phyloP scores from a whole-genome alignment of 495 filamentous ascomycete species.

The Aspergillus conjunctus region DNA sequence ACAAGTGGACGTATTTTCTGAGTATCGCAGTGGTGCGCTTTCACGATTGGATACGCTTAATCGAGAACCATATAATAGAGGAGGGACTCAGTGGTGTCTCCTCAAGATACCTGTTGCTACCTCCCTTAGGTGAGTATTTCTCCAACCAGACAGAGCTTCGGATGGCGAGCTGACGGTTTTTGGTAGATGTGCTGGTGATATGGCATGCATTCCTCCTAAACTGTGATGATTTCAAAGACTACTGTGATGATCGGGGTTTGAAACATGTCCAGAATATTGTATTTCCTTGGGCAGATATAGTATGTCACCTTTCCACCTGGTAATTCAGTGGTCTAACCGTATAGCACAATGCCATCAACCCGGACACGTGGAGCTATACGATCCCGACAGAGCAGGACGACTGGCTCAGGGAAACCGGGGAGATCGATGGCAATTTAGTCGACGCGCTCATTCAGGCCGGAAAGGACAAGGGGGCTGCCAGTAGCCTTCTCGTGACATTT shows the following conservation, averaged over 20 bases:
- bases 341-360: not conserved
- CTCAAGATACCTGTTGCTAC: not conserved
- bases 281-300: constrained; percentile 2
- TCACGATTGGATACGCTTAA: not conserved
- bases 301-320: not conserved
- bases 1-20: not conserved
- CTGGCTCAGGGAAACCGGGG: not conserved
- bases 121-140: not conserved
- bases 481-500: not conserved
- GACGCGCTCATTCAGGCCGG: not conserved
- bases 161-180: not conserved
- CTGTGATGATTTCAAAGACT: constrained; percentile 6
- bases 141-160: not conserved
- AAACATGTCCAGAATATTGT: not conserved
- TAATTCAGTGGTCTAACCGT: not conserved
- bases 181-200: constrained; percentile 3
- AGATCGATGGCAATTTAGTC: not conserved
- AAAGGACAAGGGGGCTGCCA: not conserved
- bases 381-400: not conserved
- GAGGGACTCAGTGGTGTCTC: not conserved
- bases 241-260: not conserved
- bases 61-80: not conserved
- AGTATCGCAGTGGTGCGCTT: not conserved
- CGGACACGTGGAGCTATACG: not conserved
- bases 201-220: constrained; percentile 11